phyloP scores from a whole-genome alignment of 306 rosid genomes.

The Mimosa bimucronata region DNA sequence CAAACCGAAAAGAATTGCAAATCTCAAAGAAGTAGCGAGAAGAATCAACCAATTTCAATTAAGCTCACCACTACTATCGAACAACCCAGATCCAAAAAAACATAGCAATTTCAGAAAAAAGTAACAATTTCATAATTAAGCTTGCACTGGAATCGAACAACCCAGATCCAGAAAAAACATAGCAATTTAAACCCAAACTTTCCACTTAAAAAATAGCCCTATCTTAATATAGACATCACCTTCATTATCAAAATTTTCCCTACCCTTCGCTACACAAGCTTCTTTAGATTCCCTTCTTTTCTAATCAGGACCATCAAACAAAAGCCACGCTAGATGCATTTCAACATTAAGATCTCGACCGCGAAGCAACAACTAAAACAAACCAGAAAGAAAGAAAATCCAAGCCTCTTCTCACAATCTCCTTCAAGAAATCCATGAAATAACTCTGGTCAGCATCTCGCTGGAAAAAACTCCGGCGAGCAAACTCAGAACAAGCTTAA shows the following conservation, averaged over 20 bases:
- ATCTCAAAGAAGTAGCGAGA: slow-evolving; percentile 17
- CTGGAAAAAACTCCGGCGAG: slow-evolving; percentile 38
- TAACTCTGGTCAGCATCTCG: slow-evolving; percentile 39
- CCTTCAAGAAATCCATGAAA: slow-evolving; percentile 24
- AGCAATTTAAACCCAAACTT: no score
- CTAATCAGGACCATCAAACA: slow-evolving; percentile 3
- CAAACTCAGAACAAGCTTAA: slow-evolving; percentile 18
- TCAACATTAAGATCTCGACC: slow-evolving; percentile 35
- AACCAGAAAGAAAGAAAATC: neutral
- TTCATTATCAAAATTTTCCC: no score
- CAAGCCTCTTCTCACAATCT: neutral
- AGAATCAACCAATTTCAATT: slow-evolving; percentile 9
- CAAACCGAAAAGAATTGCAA: slow-evolving; percentile 3
- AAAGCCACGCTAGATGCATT: slow-evolving; percentile 10
- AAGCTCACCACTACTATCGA: slow-evolving; percentile 89
- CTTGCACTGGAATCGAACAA: slow-evolving; percentile 36
- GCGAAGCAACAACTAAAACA: slow-evolving; percentile 17
- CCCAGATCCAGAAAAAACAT: slow-evolving; percentile 21
- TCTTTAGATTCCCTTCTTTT: slow-evolving; percentile 24
- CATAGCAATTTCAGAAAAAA: no score
- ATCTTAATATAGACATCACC: no score
- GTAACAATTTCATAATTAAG: no score
- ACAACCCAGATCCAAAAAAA: no score
- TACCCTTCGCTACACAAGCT: no score
- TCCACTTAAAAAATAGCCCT: no score